Evolutionary conservation across 192 early-diverging fungal species (phyloP), one percentile per base, ranked within the genome.

Genomic region (Podila clonocystis): DNA sequence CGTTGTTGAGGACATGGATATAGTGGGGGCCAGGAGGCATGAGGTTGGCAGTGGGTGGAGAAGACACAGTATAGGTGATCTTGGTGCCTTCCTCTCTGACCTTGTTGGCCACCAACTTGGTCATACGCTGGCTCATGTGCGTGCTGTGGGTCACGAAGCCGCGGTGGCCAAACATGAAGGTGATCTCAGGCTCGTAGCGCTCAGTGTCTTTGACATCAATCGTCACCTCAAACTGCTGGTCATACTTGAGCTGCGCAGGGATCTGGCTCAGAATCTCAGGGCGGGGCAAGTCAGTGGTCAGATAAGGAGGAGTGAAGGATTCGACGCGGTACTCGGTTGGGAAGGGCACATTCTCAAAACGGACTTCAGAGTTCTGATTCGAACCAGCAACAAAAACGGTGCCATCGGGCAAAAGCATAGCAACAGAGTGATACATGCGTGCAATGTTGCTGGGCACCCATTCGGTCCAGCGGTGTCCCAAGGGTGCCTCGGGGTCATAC

Each of bases 381-480:
- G 89, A 90, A 15, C 90, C 91, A 6, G 87, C 83, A 33, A 91
- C 85, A 72, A 87, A 82, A 45, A 92, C 84, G 20, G 85, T 75
- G 20, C 89, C 90, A 63, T 91, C 89, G 9, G 85, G 85, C 33
- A 91, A 52, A 17, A 71, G 72, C 2, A 82, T 67, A 6, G 85
- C 85, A n/a, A 85, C 84, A 3, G 89, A 90, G 68, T 92, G 91
- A 68, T 92, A 92, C 84, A 92, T 85, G 24, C 91, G 68, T 2
- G 88, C 82, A 82, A 91, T 89, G 57, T 88, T 82, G n/a, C 85
- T 85, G 30, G 84, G 68, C 11, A 70, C 79, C 48, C 89, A 65
- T 9, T 75, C 75, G 24, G 70, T 82, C 33, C 82, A 84, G 33
- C 90, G 83, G 33, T 83, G 24, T 1, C 85, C 83, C 30, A 82